Evolutionary conservation across 2,329 filamentous ascomycete species (phyloP), one percentile per base, ranked within the genome.

Genomic region (Penicillium sp.): DNA sequence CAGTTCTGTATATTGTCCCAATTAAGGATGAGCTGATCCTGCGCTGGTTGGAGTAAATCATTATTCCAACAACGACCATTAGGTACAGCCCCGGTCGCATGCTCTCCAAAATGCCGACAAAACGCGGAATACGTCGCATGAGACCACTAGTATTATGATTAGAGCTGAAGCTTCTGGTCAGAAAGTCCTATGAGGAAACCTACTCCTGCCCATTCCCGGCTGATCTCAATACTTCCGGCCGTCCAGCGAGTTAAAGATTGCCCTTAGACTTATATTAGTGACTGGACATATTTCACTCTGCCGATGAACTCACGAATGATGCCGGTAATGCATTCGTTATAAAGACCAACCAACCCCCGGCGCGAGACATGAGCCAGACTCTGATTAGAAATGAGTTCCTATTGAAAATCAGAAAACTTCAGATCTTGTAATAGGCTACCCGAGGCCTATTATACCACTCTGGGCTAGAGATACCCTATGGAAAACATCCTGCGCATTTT

Each of bases 391-490:
- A 37, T n/a, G 14, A 37, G 33, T 9, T n/a, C 33, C 33, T 37
- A n/a, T 16, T 8, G 1, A 37, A 16, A 16, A 37, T 37, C 16
- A 37, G 33, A n/a, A 37, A 16, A n/a, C 5, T 37, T 5, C 0
- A 24, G 14, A 3, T 46, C 44, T 26, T 46, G 24, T 3, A n/a
- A 8, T n/a, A 37, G 33, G 16, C 33, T n/a, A 16, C 16, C 10
- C 14, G 1, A 6, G 9, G 14, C 13, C 24, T 16, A 45, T 13
- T 14, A 16, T 11, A 16, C 43, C 26, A 9, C 16, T 42, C 8
- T 45, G 22, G 21, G 43, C n/a, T 37, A 8, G 2, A 37, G 4
- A 37, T 61, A 59, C 59, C 33, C 45, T n/a, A 29, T 19, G 53
- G 44, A 61, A 43, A 45, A 6, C 11, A 24, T 24, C 14, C 42